Conservation (phyloP, 495 filamentous ascomycete genomes). For the Geopyxis carbonaria region DNA sequence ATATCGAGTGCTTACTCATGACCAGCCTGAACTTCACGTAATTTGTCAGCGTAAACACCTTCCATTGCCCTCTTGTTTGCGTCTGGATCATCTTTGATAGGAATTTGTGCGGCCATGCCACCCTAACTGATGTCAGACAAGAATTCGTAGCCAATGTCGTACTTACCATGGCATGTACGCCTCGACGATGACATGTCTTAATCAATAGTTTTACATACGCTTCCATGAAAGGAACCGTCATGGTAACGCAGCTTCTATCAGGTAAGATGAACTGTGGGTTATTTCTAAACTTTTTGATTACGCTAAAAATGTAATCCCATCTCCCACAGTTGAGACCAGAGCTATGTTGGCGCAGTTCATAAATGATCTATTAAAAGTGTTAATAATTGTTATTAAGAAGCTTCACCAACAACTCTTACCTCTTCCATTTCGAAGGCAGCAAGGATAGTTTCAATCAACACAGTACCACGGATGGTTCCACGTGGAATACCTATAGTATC, state of each 20-base stretch:
- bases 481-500: constrained; percentile 78
- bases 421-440: constrained; percentile 99
- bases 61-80: constrained; percentile 94
- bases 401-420: constrained; percentile 21
- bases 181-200: constrained; percentile 88
- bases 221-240: constrained; percentile 99
- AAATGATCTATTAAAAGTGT: constrained; percentile 75
- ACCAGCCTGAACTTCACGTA: constrained; percentile 85
- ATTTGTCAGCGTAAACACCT: constrained; percentile 82
- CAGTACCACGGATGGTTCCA: constrained; percentile 87
- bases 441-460: constrained; percentile 94
- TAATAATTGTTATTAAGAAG: constrained; percentile 11
- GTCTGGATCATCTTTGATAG: constrained; percentile 79
- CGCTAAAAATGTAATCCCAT: constrained; percentile 99
- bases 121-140: constrained; percentile 38
- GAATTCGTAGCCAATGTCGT: too few relatives aligned
- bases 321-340: constrained; percentile 94
- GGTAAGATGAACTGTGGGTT: constrained; percentile 86
- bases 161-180: constrained; percentile 80
- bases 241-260: constrained; percentile 79
- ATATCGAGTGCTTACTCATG: constrained; percentile 44
- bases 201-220: constrained; percentile 91
- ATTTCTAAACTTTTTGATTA: constrained; percentile 98
- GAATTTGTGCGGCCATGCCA: constrained; percentile 98
- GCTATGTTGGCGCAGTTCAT: constrained; percentile 93